phyloP scores from a whole-genome alignment of 305 asterid genomes.

The Fraxinus paxiana region DNA sequence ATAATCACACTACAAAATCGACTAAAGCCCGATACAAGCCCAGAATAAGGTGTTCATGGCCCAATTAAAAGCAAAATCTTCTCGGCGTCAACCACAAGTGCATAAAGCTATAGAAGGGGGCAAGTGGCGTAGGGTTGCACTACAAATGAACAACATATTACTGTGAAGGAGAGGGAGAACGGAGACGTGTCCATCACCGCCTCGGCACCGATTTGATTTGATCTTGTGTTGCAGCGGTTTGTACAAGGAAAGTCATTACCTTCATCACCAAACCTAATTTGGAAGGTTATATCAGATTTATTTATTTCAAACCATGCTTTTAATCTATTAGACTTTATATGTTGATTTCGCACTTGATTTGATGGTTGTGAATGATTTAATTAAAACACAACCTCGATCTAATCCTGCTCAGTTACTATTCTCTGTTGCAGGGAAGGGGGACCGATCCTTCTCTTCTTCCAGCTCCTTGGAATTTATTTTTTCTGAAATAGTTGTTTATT shows the following conservation, averaged over 20 bases:
- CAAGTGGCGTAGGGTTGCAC: neutral
- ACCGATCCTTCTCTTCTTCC: neutral
- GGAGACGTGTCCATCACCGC: neutral
- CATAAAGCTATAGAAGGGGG: neutral
- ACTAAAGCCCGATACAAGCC: neutral
- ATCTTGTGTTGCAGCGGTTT: neutral
- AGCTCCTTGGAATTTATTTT: neutral
- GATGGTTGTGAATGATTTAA: neutral
- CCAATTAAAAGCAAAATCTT: neutral
- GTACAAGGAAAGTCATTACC: neutral
- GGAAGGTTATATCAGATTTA: conserved; percentile 2
- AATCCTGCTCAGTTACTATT: neutral
- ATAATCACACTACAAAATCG: neutral
- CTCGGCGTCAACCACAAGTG: neutral
- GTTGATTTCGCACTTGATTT: neutral
- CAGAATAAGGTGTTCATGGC: neutral
- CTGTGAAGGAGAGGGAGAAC: neutral
- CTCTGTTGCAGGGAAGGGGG: neutral
- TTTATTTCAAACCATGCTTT: neutral
- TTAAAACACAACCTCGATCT: neutral
- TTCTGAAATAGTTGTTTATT: neutral
- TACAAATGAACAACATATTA: neutral
- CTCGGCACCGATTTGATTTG: neutral
- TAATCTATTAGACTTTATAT: neutral
- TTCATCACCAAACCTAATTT: neutral